These are phyloP conservation scores for Begonia peltatifolia DNA, from an alignment of 306 rosid genomes.

Conservation along the genomic window DNA sequence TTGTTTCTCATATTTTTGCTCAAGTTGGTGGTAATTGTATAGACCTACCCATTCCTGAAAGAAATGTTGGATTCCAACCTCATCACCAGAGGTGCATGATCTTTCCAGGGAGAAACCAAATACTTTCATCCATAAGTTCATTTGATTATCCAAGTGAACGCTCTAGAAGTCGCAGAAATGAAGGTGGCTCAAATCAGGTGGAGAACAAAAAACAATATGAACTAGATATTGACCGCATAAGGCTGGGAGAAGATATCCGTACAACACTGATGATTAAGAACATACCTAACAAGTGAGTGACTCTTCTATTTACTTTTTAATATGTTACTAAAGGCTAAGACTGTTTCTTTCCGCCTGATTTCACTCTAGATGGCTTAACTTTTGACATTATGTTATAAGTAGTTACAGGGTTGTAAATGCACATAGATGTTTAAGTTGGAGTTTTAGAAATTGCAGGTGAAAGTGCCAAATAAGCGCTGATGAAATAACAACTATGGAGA, in stretches of 20 bases:
- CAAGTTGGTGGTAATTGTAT: slow-evolving; percentile 22
- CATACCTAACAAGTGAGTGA: slow-evolving; percentile 32
- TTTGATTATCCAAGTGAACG: slow-evolving; percentile 27
- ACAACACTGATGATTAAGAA: slow-evolving; percentile 35
- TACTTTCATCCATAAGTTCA: slow-evolving; percentile 21
- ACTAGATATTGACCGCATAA: slow-evolving; percentile 29
- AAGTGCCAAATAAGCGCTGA: too few relatives aligned
- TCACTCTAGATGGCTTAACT: too few relatives aligned
- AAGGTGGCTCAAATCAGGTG: slow-evolving; percentile 21
- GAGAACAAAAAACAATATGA: slow-evolving; percentile 31
- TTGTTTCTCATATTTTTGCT: slow-evolving; percentile 22
- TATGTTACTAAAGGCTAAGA: neutral
- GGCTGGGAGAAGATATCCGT: slow-evolving; percentile 25
- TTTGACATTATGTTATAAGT: too few relatives aligned
- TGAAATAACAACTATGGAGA: too few relatives aligned
- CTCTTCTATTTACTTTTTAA: slow-evolving; percentile 5
- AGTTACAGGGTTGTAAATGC: too few relatives aligned
- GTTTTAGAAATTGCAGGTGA: too few relatives aligned
- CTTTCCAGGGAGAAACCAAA: slow-evolving; percentile 30
- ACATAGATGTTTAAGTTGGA: too few relatives aligned
- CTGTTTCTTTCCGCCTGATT: neutral
- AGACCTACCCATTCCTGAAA: slow-evolving; percentile 20
- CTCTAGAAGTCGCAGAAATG: slow-evolving; percentile 27
- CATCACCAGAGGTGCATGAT: slow-evolving; percentile 30
- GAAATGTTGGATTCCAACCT: slow-evolving; percentile 25